Evolutionary conservation across 305 asterid species (phyloP).

Genomic region (Striga hermonthica): DNA sequence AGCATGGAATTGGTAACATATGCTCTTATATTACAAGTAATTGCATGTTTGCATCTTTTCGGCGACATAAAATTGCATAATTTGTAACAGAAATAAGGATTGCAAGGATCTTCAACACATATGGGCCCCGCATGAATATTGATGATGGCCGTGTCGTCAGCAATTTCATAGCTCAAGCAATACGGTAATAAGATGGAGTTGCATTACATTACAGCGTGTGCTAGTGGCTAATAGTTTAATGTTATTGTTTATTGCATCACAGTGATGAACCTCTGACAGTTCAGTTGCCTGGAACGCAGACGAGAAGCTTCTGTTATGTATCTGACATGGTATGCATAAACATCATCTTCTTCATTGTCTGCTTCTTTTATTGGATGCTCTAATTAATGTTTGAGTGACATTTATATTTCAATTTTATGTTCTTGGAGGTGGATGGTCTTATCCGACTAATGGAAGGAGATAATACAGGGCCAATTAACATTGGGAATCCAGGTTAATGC

Average conservation of each 20-base stretch:
- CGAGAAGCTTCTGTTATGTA: slow-evolving; percentile 75
- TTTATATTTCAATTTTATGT: slow-evolving; percentile 8
- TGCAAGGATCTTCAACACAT: slow-evolving; percentile 80
- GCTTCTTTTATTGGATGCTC: neutral
- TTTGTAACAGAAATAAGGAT: slow-evolving; percentile 55
- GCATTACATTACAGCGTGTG: too few species aligned
- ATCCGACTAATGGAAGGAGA: slow-evolving; percentile 86
- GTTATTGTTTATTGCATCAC: slow-evolving; percentile 1
- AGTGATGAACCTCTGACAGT: slow-evolving; percentile 68
- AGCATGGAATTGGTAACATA: slow-evolving; percentile 76
- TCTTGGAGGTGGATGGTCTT: slow-evolving; percentile 74
- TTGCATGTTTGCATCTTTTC: slow-evolving; percentile 19
- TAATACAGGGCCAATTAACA: slow-evolving; percentile 76
- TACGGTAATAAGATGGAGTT: slow-evolving; percentile 35
- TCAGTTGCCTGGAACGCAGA: slow-evolving; percentile 84
- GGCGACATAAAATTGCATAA: slow-evolving; percentile 3
- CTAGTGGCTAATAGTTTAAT: neutral
- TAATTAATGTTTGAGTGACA: neutral
- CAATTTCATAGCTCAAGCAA: slow-evolving; percentile 89
- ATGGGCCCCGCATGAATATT: slow-evolving; percentile 85
- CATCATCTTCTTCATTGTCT: neutral
- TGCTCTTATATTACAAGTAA: neutral
- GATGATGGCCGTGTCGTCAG: slow-evolving; percentile 82
- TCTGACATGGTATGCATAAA: slow-evolving; percentile 52
- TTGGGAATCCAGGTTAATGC: slow-evolving; percentile 81